These are phyloP conservation scores for Mycosphaerella sp. DNA, from an alignment of 2,329 filamentous ascomycete genomes.

Conservation along the genomic window DNA sequence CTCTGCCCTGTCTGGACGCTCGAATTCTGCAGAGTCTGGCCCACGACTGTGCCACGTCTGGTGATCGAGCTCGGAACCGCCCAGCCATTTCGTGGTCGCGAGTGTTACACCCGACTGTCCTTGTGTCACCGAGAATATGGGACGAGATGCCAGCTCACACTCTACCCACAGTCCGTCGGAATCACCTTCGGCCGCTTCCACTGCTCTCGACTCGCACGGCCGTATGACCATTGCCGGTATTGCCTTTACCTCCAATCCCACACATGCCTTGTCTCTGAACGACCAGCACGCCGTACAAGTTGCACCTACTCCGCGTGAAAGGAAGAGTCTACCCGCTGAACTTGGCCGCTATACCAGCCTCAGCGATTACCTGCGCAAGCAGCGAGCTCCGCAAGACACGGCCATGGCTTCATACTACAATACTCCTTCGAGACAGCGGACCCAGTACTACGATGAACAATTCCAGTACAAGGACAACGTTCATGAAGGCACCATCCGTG, in stretches of 20 bases:
- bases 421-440: slow-evolving; percentile 31
- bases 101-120: slow-evolving; percentile 11
- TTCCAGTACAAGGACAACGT: slow-evolving; percentile 31
- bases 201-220: slow-evolving; percentile 4
- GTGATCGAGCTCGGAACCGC: slow-evolving; percentile 4
- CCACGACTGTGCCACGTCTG: too few relatives aligned
- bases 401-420: slow-evolving; percentile 21
- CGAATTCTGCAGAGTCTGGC: slow-evolving; percentile 5
- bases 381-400: slow-evolving; percentile 17
- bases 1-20: background rate
- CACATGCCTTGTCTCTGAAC: slow-evolving; percentile 1
- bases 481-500: slow-evolving; percentile 27
- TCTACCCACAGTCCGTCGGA: slow-evolving; percentile 14
- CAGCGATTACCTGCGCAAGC: slow-evolving; percentile 20
- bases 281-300: background rate
- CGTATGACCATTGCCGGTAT: background rate
- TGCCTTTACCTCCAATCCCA: background rate
- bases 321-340: slow-evolving; percentile 14
- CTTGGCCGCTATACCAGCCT: slow-evolving; percentile 12
- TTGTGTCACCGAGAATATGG: slow-evolving; percentile 6
- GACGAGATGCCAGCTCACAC: slow-evolving; percentile 15
- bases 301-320: slow-evolving; percentile 1
- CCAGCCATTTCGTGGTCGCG: slow-evolving; percentile 3
- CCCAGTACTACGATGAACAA: slow-evolving; percentile 33
- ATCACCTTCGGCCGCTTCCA: slow-evolving; percentile 5